A percentile compares a stretch with the other conserved stretches of the same genome.
phyloP scores from a whole-genome alignment of 2,329 filamentous ascomycete species.

The Fusarium nisikadoi region DNA sequence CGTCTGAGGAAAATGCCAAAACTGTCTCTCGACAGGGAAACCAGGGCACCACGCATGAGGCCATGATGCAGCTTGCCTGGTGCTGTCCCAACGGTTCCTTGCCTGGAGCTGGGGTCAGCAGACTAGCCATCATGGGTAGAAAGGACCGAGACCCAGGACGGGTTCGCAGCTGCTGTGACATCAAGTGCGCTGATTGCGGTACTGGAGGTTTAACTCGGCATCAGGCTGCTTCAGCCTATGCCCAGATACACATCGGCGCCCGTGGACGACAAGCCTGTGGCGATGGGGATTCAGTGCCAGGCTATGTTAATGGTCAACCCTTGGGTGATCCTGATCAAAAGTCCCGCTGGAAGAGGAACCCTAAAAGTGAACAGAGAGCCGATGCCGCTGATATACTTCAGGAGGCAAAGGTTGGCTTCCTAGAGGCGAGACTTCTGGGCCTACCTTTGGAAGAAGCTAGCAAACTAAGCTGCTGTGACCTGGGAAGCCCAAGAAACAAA shows the following conservation, averaged over 20 bases:
- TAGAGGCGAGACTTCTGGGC: too few species aligned
- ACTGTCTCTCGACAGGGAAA: rapidly evolving
- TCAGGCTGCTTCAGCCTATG: background rate
- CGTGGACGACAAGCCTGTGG: background rate
- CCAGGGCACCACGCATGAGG: background rate
- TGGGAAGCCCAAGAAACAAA: too few species aligned
- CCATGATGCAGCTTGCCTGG: background rate
- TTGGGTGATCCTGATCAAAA: too few species aligned
- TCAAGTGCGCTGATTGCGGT: rapidly evolving
- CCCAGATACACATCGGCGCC: background rate
- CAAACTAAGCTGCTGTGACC: too few species aligned
- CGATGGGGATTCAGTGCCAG: too few species aligned
- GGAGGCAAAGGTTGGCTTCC: too few species aligned
- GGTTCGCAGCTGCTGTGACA: background rate
- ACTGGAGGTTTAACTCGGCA: background rate
- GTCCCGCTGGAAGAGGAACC: too few species aligned
- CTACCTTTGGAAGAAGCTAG: too few species aligned
- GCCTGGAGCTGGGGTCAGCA: background rate
- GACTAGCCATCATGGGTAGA: background rate
- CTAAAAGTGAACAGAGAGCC: too few species aligned
- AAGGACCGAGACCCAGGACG: background rate
- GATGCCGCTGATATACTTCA: too few species aligned
- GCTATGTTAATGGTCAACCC: too few species aligned
- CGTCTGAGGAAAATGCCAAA: rapidly evolving
- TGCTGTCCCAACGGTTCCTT: background rate